Evolutionary conservation across 371 early-diverging fungal species (phyloP).

Genomic region (Rhizopus arrhizus): DNA sequence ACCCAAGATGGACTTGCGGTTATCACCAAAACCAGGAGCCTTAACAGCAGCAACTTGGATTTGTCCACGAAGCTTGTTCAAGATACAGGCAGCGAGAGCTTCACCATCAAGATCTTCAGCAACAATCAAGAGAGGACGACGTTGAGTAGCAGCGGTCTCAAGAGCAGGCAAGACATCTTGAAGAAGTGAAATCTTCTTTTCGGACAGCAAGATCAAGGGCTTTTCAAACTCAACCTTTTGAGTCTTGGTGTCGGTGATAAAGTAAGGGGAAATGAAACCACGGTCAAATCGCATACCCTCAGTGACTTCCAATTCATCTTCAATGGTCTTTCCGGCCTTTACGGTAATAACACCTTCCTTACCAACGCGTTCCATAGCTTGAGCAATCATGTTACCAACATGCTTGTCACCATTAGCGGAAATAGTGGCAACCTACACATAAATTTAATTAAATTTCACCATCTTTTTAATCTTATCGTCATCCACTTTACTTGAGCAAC

Average conservation of each 20-base stretch:
- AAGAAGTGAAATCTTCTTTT: constrained; percentile 94
- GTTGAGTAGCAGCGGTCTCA: constrained; percentile 90
- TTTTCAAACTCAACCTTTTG: constrained; percentile 99
- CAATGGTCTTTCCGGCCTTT: constrained; percentile 97
- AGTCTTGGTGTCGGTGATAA: constrained; percentile 95
- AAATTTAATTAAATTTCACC: too few relatives aligned
- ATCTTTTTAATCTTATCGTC: too few relatives aligned
- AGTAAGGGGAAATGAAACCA: constrained; percentile 98
- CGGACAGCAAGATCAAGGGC: constrained; percentile 92
- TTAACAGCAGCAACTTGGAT: constrained; percentile 95
- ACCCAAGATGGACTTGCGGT: constrained; percentile 96
- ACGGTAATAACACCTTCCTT: constrained; percentile 99
- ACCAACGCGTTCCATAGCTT: constrained; percentile 99
- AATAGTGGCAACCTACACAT: constrained; percentile 76
- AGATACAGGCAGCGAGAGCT: constrained; percentile 96
- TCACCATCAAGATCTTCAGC: constrained; percentile 98
- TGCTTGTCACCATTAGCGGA: constrained; percentile 98
- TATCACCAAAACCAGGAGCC: constrained; percentile 99
- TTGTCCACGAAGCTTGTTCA: constrained; percentile 98
- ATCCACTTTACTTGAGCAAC: constrained; percentile 79
- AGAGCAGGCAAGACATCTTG: constrained; percentile 95
- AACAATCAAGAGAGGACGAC: constrained; percentile 94
- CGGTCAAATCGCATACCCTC: constrained; percentile 99
- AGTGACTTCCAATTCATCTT: constrained; percentile 95
- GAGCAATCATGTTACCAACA: constrained; percentile 93